A percentile compares a stretch with the other conserved stretches of the same genome.
These are phyloP conservation scores for Ananas comosus DNA, from an alignment of 176 grass and related monocot genomes.

Conservation along the genomic window DNA sequence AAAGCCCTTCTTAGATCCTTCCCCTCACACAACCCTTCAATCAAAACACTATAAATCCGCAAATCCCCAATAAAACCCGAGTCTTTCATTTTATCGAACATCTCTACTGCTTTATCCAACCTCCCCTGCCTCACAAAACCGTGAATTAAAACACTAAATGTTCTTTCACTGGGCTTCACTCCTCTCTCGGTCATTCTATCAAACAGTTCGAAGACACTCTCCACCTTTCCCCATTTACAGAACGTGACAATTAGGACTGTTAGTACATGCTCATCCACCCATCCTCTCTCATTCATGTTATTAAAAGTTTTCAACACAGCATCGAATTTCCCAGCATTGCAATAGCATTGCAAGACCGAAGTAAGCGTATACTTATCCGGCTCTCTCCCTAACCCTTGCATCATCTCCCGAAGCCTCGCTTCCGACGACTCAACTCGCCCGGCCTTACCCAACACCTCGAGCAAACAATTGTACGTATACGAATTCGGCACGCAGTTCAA, in stretches of 20 bases:
- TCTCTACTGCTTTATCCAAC: conserved; percentile 41
- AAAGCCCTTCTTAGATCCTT: conserved; percentile 33
- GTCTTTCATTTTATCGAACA: conserved; percentile 58
- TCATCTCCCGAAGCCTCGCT: conserved; percentile 55
- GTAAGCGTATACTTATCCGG: conserved; percentile 79
- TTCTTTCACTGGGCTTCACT: conserved; percentile 48
- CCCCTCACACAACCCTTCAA: conserved; percentile 46
- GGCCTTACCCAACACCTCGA: conserved; percentile 52
- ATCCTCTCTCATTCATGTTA: conserved; percentile 42
- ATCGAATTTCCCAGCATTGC: conserved; percentile 37
- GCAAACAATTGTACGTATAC: conserved; percentile 80
- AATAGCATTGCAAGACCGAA: conserved; percentile 59
- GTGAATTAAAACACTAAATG: conserved; percentile 43
- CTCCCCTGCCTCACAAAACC: conserved; percentile 56
- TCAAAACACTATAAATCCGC: conserved; percentile 49
- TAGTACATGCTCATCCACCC: conserved; percentile 62
- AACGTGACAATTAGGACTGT: conserved; percentile 51
- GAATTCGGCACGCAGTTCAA: conserved; percentile 56
- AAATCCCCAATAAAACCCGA: conserved; percentile 51
- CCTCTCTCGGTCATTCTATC: conserved; percentile 45
- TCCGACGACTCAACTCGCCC: conserved; percentile 31
- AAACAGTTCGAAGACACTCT: conserved; percentile 37
- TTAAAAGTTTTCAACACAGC: conserved; percentile 39
- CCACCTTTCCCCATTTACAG: conserved; percentile 77
- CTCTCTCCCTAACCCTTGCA: conserved; percentile 14